Evolutionary conservation across 257 asterid species (phyloP).

Genomic region (Nicotiana tabacum): DNA sequence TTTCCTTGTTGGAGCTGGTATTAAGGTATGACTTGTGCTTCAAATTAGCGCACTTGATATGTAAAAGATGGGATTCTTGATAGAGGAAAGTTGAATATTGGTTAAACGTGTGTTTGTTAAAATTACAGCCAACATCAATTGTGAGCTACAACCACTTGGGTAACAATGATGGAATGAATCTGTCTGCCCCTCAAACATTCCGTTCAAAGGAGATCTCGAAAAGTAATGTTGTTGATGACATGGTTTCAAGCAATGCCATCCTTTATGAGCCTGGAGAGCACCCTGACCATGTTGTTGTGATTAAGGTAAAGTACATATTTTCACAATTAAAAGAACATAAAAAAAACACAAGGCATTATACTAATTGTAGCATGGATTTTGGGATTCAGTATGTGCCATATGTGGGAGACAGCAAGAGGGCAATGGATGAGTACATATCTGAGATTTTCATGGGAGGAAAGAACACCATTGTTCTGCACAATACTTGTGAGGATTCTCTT

Average conservation of each 20-base stretch:
- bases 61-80: background rate
- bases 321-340: background rate
- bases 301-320: conserved; percentile 48
- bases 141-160: conserved; percentile 99
- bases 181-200: conserved; percentile 94
- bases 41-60: background rate
- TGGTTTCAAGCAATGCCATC: conserved; percentile 96
- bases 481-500: conserved; percentile 95
- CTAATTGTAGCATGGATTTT: background rate
- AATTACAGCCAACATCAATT: conserved; percentile 80
- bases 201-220: conserved; percentile 97
- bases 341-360: background rate
- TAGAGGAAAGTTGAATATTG: background rate
- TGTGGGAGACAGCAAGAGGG: conserved; percentile 97
- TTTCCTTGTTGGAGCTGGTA: conserved; percentile 98
- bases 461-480: conserved; percentile 90
- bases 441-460: conserved; percentile 98
- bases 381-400: conserved; percentile 77
- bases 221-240: conserved; percentile 97
- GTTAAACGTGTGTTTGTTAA: background rate
- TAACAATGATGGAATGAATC: conserved; percentile 96
- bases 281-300: conserved; percentile 96
- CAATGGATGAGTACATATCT: conserved; percentile 98
- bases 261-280: conserved; percentile 95
- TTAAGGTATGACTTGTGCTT: conserved; percentile 49